Percentiles rank a stretch among this genome's conserved stretches.
phyloP scores from a whole-genome alignment of 2,329 filamentous ascomycete species.

The Trichothecium sympodiale region DNA sequence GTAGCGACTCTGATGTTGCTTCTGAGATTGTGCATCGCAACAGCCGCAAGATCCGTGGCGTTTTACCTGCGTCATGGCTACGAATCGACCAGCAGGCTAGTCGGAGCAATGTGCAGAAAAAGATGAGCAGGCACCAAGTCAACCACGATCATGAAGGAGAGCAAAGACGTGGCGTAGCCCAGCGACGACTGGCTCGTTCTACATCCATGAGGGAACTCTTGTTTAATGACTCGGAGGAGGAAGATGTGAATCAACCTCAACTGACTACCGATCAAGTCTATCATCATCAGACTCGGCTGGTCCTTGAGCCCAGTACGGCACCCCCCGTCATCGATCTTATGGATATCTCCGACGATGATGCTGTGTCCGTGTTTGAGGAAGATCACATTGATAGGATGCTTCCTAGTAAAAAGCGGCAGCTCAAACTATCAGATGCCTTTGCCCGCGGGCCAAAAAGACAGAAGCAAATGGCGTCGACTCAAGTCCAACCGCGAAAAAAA shows the following conservation, averaged over 20 bases:
- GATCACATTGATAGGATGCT: constrained; percentile 41
- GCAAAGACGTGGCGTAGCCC: constrained; percentile 37
- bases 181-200: constrained; percentile 16
- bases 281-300: constrained; percentile 16
- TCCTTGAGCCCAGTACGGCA: constrained; percentile 6
- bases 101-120: constrained; percentile 18
- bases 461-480: constrained; percentile 8
- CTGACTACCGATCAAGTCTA: constrained; percentile 12
- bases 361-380: constrained; percentile 34
- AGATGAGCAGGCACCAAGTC: constrained; percentile 14
- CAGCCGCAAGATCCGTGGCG: constrained; percentile 42
- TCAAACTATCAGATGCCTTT: constrained; percentile 15
- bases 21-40: constrained; percentile 20
- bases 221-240: constrained; percentile 36
- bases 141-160: constrained; percentile 25
- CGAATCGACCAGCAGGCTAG: constrained; percentile 41
- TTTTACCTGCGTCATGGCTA: constrained; percentile 58
- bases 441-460: constrained; percentile 13
- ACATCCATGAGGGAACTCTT: constrained; percentile 16
- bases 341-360: constrained; percentile 14
- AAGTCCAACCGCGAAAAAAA: constrained; percentile 11
- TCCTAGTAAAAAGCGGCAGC: constrained; percentile 27
- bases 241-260: constrained; percentile 11
- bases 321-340: neutral
- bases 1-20: constrained; percentile 26